Evolutionary conservation across 441 rosid genomes (phyloP).

Genomic region (Syzygium syzygioides): DNA sequence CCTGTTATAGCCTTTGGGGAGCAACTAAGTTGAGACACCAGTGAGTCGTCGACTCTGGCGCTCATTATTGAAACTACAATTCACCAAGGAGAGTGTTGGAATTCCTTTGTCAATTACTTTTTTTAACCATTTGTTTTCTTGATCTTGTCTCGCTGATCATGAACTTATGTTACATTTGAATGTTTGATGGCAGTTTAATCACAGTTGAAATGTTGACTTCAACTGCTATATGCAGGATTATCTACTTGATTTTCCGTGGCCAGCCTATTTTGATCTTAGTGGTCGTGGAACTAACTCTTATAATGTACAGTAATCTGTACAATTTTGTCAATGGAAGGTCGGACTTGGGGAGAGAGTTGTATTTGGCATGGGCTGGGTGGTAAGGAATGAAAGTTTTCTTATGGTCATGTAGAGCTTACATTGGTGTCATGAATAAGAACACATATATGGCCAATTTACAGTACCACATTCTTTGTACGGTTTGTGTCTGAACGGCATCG

Average conservation of each 20-base stretch:
- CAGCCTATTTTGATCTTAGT: slow-evolving; percentile 82
- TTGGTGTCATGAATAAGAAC: not conserved
- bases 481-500: slow-evolving; percentile 70
- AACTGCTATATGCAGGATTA: slow-evolving; percentile 73
- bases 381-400: not conserved
- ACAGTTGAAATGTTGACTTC: slow-evolving; percentile 73
- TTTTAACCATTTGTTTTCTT: too few species aligned
- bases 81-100: too few species aligned
- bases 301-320: slow-evolving; percentile 79
- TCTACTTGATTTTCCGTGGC: slow-evolving; percentile 74
- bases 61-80: too few species aligned
- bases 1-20: slow-evolving; percentile 36
- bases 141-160: not conserved
- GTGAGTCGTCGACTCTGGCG: too few species aligned
- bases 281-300: slow-evolving; percentile 82
- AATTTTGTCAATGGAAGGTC: slow-evolving; percentile 50
- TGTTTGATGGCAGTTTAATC: slow-evolving; percentile 68
- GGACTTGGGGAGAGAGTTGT: slow-evolving; percentile 41
- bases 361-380: not conserved
- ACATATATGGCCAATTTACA: not conserved
- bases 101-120: too few species aligned
- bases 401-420: not conserved
- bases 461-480: slow-evolving; percentile 31
- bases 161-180: not conserved
- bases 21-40: not conserved